These are phyloP conservation scores for Penicillium sp. DNA, from an alignment of 2,329 filamentous ascomycete species.

Conservation along the genomic window DNA sequence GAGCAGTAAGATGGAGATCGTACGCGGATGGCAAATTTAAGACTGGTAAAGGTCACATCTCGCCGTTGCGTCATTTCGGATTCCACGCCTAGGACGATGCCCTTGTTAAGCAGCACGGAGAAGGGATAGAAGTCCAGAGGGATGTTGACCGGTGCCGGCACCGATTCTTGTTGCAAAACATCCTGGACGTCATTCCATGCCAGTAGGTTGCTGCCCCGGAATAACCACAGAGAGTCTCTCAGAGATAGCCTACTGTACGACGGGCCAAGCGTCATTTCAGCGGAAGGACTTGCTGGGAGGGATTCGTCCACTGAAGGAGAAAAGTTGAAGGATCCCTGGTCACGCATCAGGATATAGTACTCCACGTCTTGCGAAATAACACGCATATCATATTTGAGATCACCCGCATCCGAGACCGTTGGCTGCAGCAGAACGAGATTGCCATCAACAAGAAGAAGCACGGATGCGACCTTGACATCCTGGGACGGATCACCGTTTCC, in stretches of 20 bases:
- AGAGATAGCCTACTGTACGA: conserved; percentile 53
- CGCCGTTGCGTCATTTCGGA: conserved; percentile 88
- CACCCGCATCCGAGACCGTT: conserved; percentile 71
- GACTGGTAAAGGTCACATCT: conserved; percentile 84
- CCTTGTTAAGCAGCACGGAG: conserved; percentile 80
- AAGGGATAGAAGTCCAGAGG: conserved; percentile 93
- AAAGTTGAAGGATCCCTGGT: conserved; percentile 58
- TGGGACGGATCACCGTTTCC: conserved; percentile 88
- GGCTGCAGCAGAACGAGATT: conserved; percentile 91
- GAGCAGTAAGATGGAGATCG: conserved; percentile 28
- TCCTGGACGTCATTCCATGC: conserved; percentile 87
- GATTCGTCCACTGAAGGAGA: conserved; percentile 45
- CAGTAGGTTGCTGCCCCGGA: conserved; percentile 79
- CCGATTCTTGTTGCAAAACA: conserved; percentile 68
- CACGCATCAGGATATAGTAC: conserved; percentile 87
- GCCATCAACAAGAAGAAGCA: conserved; percentile 93
- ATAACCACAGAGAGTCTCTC: conserved; percentile 87
- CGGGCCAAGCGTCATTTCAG: conserved; percentile 42
- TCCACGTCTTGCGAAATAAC: conserved; percentile 94
- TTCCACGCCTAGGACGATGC: conserved; percentile 83
- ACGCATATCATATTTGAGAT: conserved; percentile 96
- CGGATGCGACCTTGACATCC: conserved; percentile 87
- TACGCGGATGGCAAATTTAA: conserved; percentile 82
- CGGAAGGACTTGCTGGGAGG: conserved; percentile 47
- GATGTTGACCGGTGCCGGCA: conserved; percentile 70